These are phyloP conservation scores for Kluyveromyces aestuarii DNA, from an alignment of 805 yeast species.

Conservation along the genomic window DNA sequence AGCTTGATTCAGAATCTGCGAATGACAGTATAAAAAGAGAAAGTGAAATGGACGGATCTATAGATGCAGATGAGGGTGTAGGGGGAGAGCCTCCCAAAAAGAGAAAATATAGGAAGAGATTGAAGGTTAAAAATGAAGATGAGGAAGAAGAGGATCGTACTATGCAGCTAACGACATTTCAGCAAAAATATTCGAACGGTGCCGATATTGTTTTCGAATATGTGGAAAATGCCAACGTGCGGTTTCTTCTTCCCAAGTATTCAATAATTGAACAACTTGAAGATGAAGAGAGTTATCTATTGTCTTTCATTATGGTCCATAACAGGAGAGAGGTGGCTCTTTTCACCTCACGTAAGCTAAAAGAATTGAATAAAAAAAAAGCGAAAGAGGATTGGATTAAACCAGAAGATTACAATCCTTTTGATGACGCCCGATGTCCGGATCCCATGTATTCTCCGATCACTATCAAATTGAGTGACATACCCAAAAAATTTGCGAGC, in stretches of 20 bases:
- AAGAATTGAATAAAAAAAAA: conserved; percentile 8
- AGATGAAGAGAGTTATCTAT: conserved; percentile 18
- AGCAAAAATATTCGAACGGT: conserved; percentile 55
- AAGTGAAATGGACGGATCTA: conserved; percentile 8
- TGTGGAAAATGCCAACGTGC: conserved; percentile 63
- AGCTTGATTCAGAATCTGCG: not conserved
- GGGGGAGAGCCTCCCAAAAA: conserved; percentile 1
- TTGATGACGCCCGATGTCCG: conserved; percentile 30
- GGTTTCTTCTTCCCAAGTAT: conserved; percentile 70
- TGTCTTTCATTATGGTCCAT: conserved; percentile 29
- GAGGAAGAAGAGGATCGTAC: conserved; percentile 34
- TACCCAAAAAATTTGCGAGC: conserved; percentile 58
- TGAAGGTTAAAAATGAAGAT: conserved; percentile 6
- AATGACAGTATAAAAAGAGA: not conserved
- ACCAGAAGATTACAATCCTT: conserved; percentile 13
- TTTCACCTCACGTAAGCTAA: conserved; percentile 4
- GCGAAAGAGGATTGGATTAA: conserved; percentile 11
- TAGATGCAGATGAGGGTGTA: conserved; percentile 4
- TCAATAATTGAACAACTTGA: conserved; percentile 52
- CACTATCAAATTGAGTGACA: conserved; percentile 54
- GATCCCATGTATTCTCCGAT: conserved; percentile 44
- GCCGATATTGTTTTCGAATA: conserved; percentile 82
- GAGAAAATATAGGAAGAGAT: conserved; percentile 7
- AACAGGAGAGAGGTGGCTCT: conserved; percentile 21
- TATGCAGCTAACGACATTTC: conserved; percentile 60